These are phyloP conservation scores for Kwoniella pini DNA, from an alignment of 768 basidiomycete genomes.

Conservation along the genomic window DNA sequence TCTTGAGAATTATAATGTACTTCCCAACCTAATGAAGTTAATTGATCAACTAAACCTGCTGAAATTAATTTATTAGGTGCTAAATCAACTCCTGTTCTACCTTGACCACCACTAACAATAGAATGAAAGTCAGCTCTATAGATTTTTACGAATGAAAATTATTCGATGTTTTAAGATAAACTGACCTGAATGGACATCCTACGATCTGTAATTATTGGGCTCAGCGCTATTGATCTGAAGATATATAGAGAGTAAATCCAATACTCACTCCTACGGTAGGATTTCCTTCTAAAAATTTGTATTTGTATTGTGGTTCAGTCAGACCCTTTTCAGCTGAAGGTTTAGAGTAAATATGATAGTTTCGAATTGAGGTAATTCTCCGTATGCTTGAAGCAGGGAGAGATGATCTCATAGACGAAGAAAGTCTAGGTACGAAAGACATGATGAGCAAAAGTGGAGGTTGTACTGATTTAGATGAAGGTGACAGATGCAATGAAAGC, in stretches of 20 bases:
- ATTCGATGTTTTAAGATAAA: not conserved
- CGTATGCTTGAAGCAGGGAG: not conserved
- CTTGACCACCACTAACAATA: constrained; percentile 33
- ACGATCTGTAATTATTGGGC: constrained; percentile 65
- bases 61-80: constrained; percentile 80
- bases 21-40: constrained; percentile 78
- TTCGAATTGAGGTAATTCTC: not conserved
- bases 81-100: constrained; percentile 46
- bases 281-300: constrained; percentile 66
- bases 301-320: constrained; percentile 36
- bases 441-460: too few relatives aligned
- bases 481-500: too few relatives aligned
- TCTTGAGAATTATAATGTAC: constrained; percentile 89
- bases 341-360: constrained; percentile 17
- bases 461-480: too few relatives aligned
- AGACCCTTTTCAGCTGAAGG: constrained; percentile 14
- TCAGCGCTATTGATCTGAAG: too few relatives aligned
- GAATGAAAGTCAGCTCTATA: not conserved
- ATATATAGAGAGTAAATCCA: not conserved
- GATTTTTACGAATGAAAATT: not conserved
- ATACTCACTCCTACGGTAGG: constrained; percentile 74
- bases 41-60: constrained; percentile 77
- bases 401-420: not conserved
- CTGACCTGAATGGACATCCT: constrained; percentile 92
- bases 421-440: not conserved